Conservation (phyloP, 2,329 filamentous ascomycete genomes). For the Colletotrichum karsti region DNA sequence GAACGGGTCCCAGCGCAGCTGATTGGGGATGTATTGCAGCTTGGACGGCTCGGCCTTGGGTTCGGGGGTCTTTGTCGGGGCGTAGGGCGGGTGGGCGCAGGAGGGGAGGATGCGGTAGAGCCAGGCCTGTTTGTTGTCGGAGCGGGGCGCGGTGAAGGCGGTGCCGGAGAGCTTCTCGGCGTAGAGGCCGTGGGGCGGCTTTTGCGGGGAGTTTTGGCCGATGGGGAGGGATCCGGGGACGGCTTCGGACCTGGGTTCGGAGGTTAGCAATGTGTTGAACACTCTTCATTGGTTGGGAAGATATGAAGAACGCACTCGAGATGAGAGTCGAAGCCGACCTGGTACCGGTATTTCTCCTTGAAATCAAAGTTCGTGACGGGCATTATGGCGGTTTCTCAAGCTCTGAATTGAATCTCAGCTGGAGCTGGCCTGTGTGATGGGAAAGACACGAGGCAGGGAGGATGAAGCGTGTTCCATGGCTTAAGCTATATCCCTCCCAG, state of each 20-base stretch:
- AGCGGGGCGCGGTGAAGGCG: conserved; percentile 74
- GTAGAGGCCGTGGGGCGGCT: conserved; percentile 80
- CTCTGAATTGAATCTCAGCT: background rate
- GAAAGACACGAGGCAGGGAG: background rate
- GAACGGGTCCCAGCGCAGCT: conserved; percentile 82
- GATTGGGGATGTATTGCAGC: conserved; percentile 81
- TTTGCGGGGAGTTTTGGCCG: conserved; percentile 84
- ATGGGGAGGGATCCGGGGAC: conserved; percentile 77
- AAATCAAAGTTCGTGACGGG: conserved; percentile 58
- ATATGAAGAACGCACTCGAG: conserved; percentile 70
- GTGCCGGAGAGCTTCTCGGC: conserved; percentile 82
- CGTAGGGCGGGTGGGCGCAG: conserved; percentile 66
- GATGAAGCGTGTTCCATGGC: background rate
- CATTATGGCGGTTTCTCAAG: conserved; percentile 45
- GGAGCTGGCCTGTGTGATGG: background rate
- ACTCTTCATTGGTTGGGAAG: background rate
- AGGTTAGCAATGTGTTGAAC: background rate
- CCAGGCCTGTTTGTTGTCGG: conserved; percentile 77
- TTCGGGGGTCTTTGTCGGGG: conserved; percentile 46
- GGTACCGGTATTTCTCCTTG: conserved; percentile 74
- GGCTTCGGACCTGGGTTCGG: conserved; percentile 73
- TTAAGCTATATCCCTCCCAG: background rate
- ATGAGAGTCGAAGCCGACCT: conserved; percentile 80
- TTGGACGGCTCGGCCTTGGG: conserved; percentile 41
- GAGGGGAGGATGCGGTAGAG: conserved; percentile 76